Base-by-base conservation (phyloP, 352 stramenopile genomes). In the Globisporangium lucens region DNA sequence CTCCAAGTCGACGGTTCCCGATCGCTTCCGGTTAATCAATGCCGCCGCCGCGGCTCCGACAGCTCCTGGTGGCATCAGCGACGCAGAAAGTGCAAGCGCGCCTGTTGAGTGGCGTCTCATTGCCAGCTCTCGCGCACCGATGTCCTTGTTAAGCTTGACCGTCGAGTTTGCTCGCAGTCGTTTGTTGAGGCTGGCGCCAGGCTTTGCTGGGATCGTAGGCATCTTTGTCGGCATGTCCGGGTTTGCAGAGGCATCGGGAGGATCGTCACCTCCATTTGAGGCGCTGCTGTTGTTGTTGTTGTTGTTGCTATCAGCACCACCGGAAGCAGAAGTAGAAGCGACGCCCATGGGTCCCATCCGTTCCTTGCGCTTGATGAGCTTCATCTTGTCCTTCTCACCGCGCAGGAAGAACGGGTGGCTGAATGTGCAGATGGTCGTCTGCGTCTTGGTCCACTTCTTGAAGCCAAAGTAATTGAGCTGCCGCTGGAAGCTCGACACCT, bases 401-500 rank as follows among this genome's bases (percentile, higher is more conserved):
- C 78, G 75, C 3, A 89, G 38, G 62, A 91, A 91, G 68, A 78
- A 88, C 2, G 83, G 83, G 53, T 90, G 83, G 67, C 80, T 89
- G 65, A 90, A 91, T 7, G 83, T 91, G 51, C 83, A 91, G 55
- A 89, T 77, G 52, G 83, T 85, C 22, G 83, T 90, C 72, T 91
- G 82, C 15, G 82, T 91, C 69, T 91, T 91, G 65, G 82, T 91
- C 83, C 82, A 90, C 65, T 92, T 92, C 58, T 91, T 91, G 57
- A 91, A 91, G 17, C 83, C 83, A 77, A 91, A 91, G 69, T 91
- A 91, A 69, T 91, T 91, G 47, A 91, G 68, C 69, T 91, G 83
- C 20, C 83, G 65, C 75, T 91, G 83, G 68, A 91, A 91, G 61
- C 82, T 90, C 57, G 83, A 89, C 0, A 91, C 82, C 69, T 91